A percentile compares a stretch with the other conserved stretches of the same genome.
Conservation (phyloP, 164 flowering plant species). For the Vitis rotundifolia region DNA sequence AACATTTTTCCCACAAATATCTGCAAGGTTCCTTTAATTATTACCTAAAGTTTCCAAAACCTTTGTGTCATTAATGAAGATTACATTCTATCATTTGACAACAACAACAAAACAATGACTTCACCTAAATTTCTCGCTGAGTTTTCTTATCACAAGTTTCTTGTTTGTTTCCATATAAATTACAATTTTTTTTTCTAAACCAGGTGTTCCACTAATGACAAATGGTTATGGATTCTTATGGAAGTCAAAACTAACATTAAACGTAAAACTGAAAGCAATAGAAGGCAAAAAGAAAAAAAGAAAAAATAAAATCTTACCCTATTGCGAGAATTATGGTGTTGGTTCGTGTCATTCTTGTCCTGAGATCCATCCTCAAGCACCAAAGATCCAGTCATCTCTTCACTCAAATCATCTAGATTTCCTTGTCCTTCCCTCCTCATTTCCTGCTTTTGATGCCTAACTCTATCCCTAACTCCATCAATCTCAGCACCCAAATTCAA, state of each 20-base stretch:
- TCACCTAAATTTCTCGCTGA: too few relatives aligned
- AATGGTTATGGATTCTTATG: background rate
- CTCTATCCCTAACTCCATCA: slow-evolving; percentile 19
- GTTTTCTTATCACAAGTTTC: too few relatives aligned
- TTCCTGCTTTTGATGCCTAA: slow-evolving; percentile 3
- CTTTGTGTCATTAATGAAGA: too few relatives aligned
- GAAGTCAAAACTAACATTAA: background rate
- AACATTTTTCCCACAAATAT: too few relatives aligned
- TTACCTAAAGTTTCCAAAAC: too few relatives aligned
- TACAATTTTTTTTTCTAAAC: too few relatives aligned
- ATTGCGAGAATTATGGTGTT: slow-evolving; percentile 33
- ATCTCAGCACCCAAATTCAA: slow-evolving; percentile 26
- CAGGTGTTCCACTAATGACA: too few relatives aligned
- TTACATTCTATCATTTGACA: too few relatives aligned
- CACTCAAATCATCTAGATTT: slow-evolving; percentile 44
- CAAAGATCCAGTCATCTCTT: slow-evolving; percentile 39
- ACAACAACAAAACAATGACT: too few relatives aligned
- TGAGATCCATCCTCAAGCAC: slow-evolving; percentile 44
- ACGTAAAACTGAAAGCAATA: background rate
- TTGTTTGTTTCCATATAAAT: too few relatives aligned
- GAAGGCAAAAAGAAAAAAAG: background rate
- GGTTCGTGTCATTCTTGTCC: slow-evolving; percentile 33
- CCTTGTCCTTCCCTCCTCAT: slow-evolving; percentile 18
- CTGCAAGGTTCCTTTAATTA: too few relatives aligned
- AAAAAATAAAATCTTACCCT: slow-evolving; percentile 39